Percentiles rank a stretch among this genome's conserved stretches.
These are phyloP conservation scores for Bruguiera hainesii DNA, from an alignment of 441 rosid species.

Conservation along the genomic window DNA sequence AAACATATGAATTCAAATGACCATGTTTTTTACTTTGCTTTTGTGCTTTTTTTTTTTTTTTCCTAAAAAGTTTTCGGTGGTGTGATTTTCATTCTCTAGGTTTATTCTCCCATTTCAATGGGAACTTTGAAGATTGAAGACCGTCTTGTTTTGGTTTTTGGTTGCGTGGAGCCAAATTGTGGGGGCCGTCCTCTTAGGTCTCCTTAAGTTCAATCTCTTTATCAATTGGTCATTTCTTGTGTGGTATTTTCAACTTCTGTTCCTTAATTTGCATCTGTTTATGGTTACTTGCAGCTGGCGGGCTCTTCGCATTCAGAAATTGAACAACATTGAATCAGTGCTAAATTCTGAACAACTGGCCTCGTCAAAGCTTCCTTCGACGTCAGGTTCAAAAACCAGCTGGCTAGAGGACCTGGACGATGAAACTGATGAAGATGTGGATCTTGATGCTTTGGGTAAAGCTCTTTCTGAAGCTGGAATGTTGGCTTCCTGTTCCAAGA, in stretches of 20 bases:
- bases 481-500: constrained; percentile 46
- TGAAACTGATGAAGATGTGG: constrained; percentile 55
- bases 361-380: constrained; percentile 23
- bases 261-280: background rate
- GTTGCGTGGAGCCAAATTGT: constrained; percentile 58
- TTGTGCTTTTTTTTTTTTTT: background rate
- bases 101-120: constrained; percentile 65
- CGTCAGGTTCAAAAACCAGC: constrained; percentile 38
- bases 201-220: background rate
- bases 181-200: constrained; percentile 60
- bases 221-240: background rate
- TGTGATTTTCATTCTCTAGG: constrained; percentile 29
- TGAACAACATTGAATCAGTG: constrained; percentile 23
- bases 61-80: too few relatives aligned
- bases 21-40: background rate
- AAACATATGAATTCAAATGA: background rate
- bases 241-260: background rate
- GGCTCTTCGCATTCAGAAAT: constrained; percentile 68
- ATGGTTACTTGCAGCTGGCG: constrained; percentile 56
- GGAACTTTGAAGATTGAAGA: constrained; percentile 44
- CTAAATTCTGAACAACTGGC: constrained; percentile 9
- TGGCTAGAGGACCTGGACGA: constrained; percentile 50
- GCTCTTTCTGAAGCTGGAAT: constrained; percentile 60
- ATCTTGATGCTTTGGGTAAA: constrained; percentile 60
- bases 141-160: constrained; percentile 63